phyloP scores from a whole-genome alignment of 1,284 basidiomycete species.

The Cryptococcus sp. region DNA sequence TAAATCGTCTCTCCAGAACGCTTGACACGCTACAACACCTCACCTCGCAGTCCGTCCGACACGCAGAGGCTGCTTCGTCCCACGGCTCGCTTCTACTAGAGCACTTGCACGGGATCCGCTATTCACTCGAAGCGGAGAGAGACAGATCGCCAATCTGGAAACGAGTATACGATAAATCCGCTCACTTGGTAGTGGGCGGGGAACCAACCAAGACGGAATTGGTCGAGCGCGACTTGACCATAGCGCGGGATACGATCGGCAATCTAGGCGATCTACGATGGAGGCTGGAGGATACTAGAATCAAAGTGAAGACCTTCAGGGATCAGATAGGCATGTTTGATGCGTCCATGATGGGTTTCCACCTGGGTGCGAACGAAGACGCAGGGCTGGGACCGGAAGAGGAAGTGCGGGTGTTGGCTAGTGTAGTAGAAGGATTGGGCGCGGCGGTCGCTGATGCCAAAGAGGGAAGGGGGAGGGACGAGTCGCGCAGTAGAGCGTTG shows the following conservation, averaged over 20 bases:
- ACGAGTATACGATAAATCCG: constrained; percentile 27
- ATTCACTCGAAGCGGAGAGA: constrained; percentile 22
- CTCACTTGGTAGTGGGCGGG: constrained; percentile 42
- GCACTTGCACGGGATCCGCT: constrained; percentile 15
- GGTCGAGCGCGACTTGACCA: constrained; percentile 34
- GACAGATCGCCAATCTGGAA: constrained; percentile 42
- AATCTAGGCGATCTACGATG: constrained; percentile 28
- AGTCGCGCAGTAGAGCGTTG: neutral
- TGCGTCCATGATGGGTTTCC: constrained; percentile 47
- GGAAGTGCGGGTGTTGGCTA: constrained; percentile 36
- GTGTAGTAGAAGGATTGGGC: constrained; percentile 29
- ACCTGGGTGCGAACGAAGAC: constrained; percentile 36
- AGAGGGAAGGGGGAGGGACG: constrained; percentile 5
- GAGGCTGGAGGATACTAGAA: constrained; percentile 31
- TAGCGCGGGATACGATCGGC: constrained; percentile 34
- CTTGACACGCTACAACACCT: constrained; percentile 35
- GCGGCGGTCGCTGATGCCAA: constrained; percentile 27
- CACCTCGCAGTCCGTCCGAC: constrained; percentile 17
- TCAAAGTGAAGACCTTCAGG: constrained; percentile 35
- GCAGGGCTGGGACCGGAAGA: constrained; percentile 38
- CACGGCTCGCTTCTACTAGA: constrained; percentile 19
- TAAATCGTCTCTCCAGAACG: constrained; percentile 32
- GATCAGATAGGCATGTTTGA: constrained; percentile 44
- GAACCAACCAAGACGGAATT: constrained; percentile 35
- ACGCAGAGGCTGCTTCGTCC: constrained; percentile 21